A percentile compares a stretch with the other conserved stretches of the same genome.
phyloP scores from a whole-genome alignment of 192 early-diverging fungal genomes.

The Podila horticola region DNA sequence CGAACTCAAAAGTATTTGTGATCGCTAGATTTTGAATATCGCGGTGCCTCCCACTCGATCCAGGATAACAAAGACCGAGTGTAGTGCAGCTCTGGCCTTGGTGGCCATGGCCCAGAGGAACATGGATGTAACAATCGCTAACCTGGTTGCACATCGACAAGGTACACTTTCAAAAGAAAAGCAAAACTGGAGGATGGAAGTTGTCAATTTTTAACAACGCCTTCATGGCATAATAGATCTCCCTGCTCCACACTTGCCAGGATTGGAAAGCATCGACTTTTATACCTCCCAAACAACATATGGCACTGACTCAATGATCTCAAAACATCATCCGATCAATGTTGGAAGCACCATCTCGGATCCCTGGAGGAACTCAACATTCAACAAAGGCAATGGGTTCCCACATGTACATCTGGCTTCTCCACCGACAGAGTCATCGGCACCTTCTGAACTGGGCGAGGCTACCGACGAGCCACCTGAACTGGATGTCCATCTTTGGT shows the following conservation, averaged over 20 bases:
- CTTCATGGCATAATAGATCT: constrained; percentile 48
- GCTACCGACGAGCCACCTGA: constrained; percentile 3
- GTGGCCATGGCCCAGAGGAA: constrained; percentile 81
- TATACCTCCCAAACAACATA: constrained; percentile 18
- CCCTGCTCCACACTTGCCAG: constrained; percentile 67
- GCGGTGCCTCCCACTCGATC: constrained; percentile 56
- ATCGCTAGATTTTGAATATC: constrained; percentile 58
- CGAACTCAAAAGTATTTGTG: not conserved
- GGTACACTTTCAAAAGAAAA: constrained; percentile 38
- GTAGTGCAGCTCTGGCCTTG: constrained; percentile 76
- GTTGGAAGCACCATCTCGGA: constrained; percentile 56
- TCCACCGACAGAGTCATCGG: constrained; percentile 13
- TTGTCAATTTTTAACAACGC: not conserved
- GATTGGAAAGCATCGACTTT: constrained; percentile 62
- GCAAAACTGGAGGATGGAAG: not conserved
- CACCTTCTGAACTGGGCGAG: not conserved
- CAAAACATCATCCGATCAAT: constrained; percentile 43
- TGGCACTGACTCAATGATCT: constrained; percentile 13
- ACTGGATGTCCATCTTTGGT: constrained; percentile 58
- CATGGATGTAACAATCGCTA: constrained; percentile 74
- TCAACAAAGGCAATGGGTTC: constrained; percentile 32
- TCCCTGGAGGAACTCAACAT: constrained; percentile 62
- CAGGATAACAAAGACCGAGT: constrained; percentile 67
- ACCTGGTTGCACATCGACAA: constrained; percentile 68
- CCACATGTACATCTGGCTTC: constrained; percentile 36